These are phyloP conservation scores for Ganoderma meredithae DNA, from an alignment of 1,284 basidiomycete species.

Conservation along the genomic window DNA sequence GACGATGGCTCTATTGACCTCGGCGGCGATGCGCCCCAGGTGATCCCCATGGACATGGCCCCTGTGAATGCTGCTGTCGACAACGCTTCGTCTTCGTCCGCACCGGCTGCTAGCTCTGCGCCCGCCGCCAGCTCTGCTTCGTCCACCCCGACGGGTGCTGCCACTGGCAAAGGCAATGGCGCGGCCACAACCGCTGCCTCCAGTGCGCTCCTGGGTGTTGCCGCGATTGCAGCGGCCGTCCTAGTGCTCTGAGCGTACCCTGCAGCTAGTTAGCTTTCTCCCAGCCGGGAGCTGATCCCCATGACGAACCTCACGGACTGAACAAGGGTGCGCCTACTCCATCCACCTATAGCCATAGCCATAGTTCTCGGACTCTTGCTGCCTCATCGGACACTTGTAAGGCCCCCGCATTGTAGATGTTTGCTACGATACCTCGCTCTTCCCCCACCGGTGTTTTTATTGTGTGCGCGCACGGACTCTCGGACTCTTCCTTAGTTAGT, in stretches of 20 bases:
- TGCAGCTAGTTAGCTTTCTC: background rate
- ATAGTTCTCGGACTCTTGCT: conserved; percentile 25
- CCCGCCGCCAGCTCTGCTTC: conserved; percentile 39
- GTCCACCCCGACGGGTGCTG: conserved; percentile 27
- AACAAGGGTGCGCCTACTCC: conserved; percentile 10
- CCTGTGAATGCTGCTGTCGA: conserved; percentile 43
- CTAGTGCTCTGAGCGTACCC: conserved; percentile 58
- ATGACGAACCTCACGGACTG: conserved; percentile 28
- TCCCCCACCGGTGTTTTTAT: conserved; percentile 23
- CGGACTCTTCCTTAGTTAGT: conserved; percentile 32
- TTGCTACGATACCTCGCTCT: conserved; percentile 31
- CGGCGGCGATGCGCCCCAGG: conserved; percentile 54
- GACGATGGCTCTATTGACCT: conserved; percentile 62
- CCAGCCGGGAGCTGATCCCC: conserved; percentile 3
- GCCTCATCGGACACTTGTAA: conserved; percentile 26
- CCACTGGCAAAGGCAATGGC: conserved; percentile 47
- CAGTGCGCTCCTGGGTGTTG: conserved; percentile 54
- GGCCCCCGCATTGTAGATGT: conserved; percentile 31
- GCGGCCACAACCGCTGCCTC: conserved; percentile 59
- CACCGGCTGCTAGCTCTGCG: conserved; percentile 36
- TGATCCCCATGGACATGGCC: conserved; percentile 65
- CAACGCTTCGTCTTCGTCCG: conserved; percentile 36
- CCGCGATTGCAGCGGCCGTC: conserved; percentile 60
- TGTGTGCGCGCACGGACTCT: conserved; percentile 33
- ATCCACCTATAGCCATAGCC: conserved; percentile 30